A percentile compares a stretch with the other conserved stretches of the same genome.
These are phyloP conservation scores for Ogataea hybrid DNA, from an alignment of 1,139 yeast species.

Conservation along the genomic window DNA sequence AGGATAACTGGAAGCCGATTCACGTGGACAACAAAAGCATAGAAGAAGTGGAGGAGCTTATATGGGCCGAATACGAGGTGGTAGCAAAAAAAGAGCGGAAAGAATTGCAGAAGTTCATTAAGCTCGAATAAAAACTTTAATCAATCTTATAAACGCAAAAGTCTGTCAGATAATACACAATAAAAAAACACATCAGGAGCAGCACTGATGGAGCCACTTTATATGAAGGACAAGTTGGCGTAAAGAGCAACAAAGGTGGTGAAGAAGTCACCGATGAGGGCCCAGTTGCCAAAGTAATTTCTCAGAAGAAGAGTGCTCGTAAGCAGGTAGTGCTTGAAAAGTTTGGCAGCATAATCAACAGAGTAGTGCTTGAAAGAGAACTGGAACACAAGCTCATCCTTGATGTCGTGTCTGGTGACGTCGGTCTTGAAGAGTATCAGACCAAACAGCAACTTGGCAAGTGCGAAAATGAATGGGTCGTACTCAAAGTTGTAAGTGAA, in stretches of 20 bases:
- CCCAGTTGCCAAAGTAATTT: constrained; percentile 48
- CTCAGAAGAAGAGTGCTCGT: constrained; percentile 37
- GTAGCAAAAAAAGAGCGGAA: constrained; percentile 13
- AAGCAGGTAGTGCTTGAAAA: constrained; percentile 30
- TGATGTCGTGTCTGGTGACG: constrained; percentile 34
- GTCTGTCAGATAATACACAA: constrained; percentile 12
- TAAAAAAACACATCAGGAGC: constrained; percentile 16
- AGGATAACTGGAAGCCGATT: constrained; percentile 40
- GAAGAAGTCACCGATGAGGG: constrained; percentile 47
- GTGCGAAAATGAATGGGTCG: constrained; percentile 55
- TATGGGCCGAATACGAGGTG: constrained; percentile 28
- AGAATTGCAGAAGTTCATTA: constrained; percentile 13
- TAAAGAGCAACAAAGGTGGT: constrained; percentile 50
- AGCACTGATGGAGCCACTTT: constrained; percentile 10
- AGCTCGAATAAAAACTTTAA: constrained; percentile 1
- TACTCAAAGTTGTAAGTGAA: constrained; percentile 44
- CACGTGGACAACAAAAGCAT: constrained; percentile 62
- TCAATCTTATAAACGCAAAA: constrained; percentile 11
- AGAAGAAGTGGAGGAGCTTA: constrained; percentile 46
- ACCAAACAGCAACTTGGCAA: constrained; percentile 44
- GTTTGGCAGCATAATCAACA: constrained; percentile 7
- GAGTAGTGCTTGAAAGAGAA: constrained; percentile 15
- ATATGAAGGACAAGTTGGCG: constrained; percentile 37
- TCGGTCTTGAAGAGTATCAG: constrained; percentile 41
- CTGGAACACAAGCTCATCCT: constrained; percentile 39